These are phyloP conservation scores for Telopea speciosissima DNA, from an alignment of 177 flowering plant species.

Conservation along the genomic window DNA sequence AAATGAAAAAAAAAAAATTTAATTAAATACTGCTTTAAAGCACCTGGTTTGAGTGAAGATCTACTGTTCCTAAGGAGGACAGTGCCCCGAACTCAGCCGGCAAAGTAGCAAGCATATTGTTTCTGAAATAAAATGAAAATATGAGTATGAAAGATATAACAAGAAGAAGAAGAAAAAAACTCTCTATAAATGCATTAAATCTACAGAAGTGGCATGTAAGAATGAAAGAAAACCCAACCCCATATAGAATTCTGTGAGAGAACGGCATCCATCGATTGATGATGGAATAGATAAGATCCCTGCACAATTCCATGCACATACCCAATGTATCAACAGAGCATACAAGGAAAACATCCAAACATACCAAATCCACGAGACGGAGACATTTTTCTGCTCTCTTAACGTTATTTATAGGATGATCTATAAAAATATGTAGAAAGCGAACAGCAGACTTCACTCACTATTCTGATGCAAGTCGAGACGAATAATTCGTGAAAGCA, in stretches of 20 bases:
- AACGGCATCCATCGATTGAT: conserved; percentile 67
- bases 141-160: conserved; percentile 9
- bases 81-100: conserved; percentile 77
- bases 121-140: conserved; percentile 41
- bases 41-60: conserved; percentile 97
- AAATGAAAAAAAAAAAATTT: not conserved
- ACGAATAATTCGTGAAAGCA: conserved; percentile 76
- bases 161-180: not conserved
- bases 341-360: not conserved
- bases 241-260: conserved; percentile 75
- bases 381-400: not conserved
- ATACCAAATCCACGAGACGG: conserved; percentile 2
- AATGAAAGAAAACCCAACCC: conserved; percentile 47
- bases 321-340: not conserved
- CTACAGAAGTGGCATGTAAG: not conserved
- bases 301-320: conserved; percentile 28
- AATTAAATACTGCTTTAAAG: conserved; percentile 6
- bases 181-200: not conserved
- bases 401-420: not conserved
- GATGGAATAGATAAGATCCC: conserved; percentile 79
- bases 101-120: conserved; percentile 62
- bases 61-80: conserved; percentile 69
- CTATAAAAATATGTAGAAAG: not conserved
- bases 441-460: conserved; percentile 35
- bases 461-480: conserved; percentile 90